A percentile compares a stretch with the other conserved stretches of the same genome.
phyloP scores from a whole-genome alignment of 129 eudicot genomes.

The Apium graveolens region DNA sequence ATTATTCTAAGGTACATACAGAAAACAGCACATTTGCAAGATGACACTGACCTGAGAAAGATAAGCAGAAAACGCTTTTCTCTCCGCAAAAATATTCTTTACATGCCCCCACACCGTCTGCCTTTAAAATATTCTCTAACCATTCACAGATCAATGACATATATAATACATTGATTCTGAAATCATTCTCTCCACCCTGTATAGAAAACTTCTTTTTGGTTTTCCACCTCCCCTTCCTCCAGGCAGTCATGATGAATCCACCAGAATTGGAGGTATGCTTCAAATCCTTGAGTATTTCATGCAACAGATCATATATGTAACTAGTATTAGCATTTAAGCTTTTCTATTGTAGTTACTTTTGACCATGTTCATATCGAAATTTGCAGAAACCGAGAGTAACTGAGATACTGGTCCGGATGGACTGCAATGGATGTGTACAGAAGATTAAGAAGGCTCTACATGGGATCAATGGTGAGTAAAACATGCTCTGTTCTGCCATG shows the following conservation, averaged over 20 bases:
- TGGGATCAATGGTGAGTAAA: constrained; percentile 63
- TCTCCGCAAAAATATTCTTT: constrained; percentile 39
- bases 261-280: constrained; percentile 57
- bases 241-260: constrained; percentile 37
- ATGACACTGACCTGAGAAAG: constrained; percentile 25
- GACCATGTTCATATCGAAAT: constrained; percentile 1
- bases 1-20: constrained; percentile 25
- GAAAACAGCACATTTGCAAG: constrained; percentile 1
- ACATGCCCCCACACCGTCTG: constrained; percentile 61
- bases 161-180: constrained; percentile 43
- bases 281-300: not conserved
- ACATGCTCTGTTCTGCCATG: not conserved
- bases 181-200: constrained; percentile 20
- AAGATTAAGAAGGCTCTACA: constrained; percentile 83
- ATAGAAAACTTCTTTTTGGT: constrained; percentile 14
- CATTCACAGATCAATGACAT: constrained; percentile 38
- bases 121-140: constrained; percentile 64
- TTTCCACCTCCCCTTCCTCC: constrained; percentile 14
- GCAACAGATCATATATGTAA: not conserved
- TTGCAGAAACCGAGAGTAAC: constrained; percentile 74
- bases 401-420: constrained; percentile 78
- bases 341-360: not conserved
- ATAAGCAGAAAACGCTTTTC: constrained; percentile 13
- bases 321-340: not conserved
- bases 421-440: constrained; percentile 94